phyloP scores from a whole-genome alignment of 148 eudicot genomes.

The Camellia lanceoleosa region DNA sequence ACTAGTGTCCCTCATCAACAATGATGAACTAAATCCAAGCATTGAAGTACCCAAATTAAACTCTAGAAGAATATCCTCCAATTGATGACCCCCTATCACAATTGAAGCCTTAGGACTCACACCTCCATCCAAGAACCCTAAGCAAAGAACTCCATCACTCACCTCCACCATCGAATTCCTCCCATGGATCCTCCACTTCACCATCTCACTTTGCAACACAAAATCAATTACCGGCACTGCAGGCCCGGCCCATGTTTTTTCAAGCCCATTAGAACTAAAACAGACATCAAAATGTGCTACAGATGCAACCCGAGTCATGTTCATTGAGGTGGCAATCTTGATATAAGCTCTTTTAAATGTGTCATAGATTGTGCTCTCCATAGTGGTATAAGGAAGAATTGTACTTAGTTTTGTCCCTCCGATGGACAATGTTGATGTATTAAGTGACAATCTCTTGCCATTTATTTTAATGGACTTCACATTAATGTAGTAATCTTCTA shows the following conservation, averaged over 20 bases:
- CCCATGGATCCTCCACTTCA: slow-evolving; percentile 67
- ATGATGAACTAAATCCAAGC: slow-evolving; percentile 77
- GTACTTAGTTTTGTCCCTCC: slow-evolving; percentile 46
- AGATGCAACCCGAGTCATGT: slow-evolving; percentile 34
- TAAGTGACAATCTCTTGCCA: slow-evolving; percentile 29
- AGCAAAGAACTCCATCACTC: slow-evolving; percentile 51
- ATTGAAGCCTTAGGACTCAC: slow-evolving; percentile 28
- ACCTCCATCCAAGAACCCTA: slow-evolving; percentile 81
- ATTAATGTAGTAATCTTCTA: slow-evolving; percentile 38
- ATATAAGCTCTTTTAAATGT: slow-evolving; percentile 31
- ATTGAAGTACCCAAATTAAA: slow-evolving; percentile 59
- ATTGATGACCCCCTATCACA: slow-evolving; percentile 67
- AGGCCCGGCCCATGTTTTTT: neutral
- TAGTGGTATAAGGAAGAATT: slow-evolving; percentile 33
- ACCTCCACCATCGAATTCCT: slow-evolving; percentile 62
- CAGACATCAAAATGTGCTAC: slow-evolving; percentile 52
- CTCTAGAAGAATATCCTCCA: slow-evolving; percentile 79
- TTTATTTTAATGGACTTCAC: slow-evolving; percentile 46
- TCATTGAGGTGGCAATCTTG: slow-evolving; percentile 24
- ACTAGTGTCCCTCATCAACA: slow-evolving; percentile 36
- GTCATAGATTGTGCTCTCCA: slow-evolving; percentile 36
- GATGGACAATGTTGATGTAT: neutral
- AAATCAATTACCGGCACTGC: slow-evolving; percentile 60
- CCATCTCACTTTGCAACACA: slow-evolving; percentile 81
- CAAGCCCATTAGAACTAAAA: slow-evolving; percentile 24